These are phyloP conservation scores for Neurospora sp. DNA, from an alignment of 495 filamentous ascomycete species.

Conservation along the genomic window DNA sequence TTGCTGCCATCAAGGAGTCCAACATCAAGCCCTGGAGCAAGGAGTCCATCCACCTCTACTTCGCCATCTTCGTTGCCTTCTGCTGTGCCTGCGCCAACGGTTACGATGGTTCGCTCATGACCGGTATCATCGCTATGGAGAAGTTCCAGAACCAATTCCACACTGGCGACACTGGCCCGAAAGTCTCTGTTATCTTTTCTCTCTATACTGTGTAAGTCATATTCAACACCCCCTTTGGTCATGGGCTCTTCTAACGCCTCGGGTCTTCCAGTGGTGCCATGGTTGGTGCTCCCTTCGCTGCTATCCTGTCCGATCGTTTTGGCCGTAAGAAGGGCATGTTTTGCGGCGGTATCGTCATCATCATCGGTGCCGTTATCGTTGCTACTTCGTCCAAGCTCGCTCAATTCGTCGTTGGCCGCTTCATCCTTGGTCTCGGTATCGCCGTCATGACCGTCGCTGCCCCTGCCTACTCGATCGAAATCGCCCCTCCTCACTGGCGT, in stretches of 20 bases:
- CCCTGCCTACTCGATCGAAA: constrained; percentile 37
- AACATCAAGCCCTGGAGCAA: constrained; percentile 46
- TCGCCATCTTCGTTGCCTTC: constrained; percentile 33
- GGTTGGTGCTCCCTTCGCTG: constrained; percentile 33
- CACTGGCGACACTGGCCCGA: constrained; percentile 23
- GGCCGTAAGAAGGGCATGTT: constrained; percentile 38
- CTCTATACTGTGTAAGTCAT: constrained; percentile 36
- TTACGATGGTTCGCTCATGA: constrained; percentile 35
- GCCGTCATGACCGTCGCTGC: constrained; percentile 39
- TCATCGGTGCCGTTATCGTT: constrained; percentile 37
- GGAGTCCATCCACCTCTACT: constrained; percentile 44
- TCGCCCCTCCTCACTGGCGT: constrained; percentile 40
- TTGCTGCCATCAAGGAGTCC: constrained; percentile 45
- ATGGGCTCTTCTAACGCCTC: not conserved
- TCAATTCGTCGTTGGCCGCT: constrained; percentile 40
- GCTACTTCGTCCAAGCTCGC: constrained; percentile 23
- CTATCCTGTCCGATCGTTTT: constrained; percentile 32
- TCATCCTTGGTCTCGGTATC: constrained; percentile 41
- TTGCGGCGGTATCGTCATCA: constrained; percentile 40
- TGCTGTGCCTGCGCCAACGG: constrained; percentile 43
- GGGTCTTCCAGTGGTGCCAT: constrained; percentile 30
- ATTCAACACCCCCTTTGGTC: not conserved
- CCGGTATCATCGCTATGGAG: constrained; percentile 26
- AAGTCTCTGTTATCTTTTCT: constrained; percentile 35
- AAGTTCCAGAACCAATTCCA: constrained; percentile 29